Base-by-base conservation (phyloP, 2,329 filamentous ascomycete genomes). In the Simplicillium sp. region DNA sequence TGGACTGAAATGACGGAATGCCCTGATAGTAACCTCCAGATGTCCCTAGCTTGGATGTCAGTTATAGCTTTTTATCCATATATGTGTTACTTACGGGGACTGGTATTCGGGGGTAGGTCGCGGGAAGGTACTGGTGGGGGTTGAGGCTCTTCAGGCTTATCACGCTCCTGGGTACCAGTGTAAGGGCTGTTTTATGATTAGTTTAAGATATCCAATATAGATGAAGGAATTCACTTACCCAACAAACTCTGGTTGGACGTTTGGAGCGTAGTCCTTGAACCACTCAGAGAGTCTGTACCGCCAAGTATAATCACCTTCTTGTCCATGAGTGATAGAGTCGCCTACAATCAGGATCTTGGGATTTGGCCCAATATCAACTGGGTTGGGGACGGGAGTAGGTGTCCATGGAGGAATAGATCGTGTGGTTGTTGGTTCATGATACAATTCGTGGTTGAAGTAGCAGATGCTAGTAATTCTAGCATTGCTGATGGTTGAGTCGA, bases 281-380 rank as follows among this genome's bases (percentile, higher is more conserved):
- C 64, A 68, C 37, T 65, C 41, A 54, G 57, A 64, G 12, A 68
- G 46, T 4, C 62, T 55, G 39, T 61, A 68, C 8, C 64, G 54
- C 65, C 64, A 67, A 9, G 64, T 67, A 39, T 53, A 62, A 44
- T 67, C 64, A 20, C 59, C 62, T 42, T 66, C 60, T 17, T 45
- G 46, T 11, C 63, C 62, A 28, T 64, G 58, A 3, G 57, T 51
- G 40, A 66, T 64, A 14, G 60, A 64, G 45, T 65, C 61, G 37
- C 63, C 61, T 6, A 62, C 54, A 7, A 63, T 48, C 51, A 66
- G 55, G 29, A 62, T 31, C 35, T 40, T 40, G 32, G 38, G n/a
- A n/a, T n/a, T 39, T 1, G 29, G 15, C 7, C 37, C 37, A 8
- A 39, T 29, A 12, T 39, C 28, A 13, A 18, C 17, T 8, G 37